phyloP scores from a whole-genome alignment of 495 filamentous ascomycete genomes.

The Aspergillus wentii region DNA sequence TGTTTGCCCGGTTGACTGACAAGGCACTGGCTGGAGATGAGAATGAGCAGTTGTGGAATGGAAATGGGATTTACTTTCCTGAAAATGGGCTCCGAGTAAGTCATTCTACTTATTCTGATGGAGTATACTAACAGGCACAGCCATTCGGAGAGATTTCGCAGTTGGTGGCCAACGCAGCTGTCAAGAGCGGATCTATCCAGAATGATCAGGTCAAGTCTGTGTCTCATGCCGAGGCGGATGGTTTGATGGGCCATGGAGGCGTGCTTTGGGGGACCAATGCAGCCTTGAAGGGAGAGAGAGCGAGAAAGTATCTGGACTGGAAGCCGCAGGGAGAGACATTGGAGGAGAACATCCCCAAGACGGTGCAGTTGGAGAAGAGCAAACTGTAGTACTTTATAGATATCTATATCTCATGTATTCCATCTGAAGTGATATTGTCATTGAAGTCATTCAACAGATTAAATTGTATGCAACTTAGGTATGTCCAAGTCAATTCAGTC shows the following conservation, averaged over 20 bases:
- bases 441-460: too few species aligned
- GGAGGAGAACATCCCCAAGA: slow-evolving; percentile 43
- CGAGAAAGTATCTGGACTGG: slow-evolving; percentile 57
- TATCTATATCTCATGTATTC: too few species aligned
- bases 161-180: slow-evolving; percentile 48
- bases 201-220: slow-evolving; percentile 36
- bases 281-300: slow-evolving; percentile 46
- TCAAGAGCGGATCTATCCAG: slow-evolving; percentile 53
- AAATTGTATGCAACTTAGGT: too few species aligned
- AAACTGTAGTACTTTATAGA: too few species aligned
- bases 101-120: neutral
- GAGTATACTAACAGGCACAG: slow-evolving; percentile 6
- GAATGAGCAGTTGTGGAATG: slow-evolving; percentile 66
- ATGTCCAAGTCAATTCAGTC: too few species aligned
- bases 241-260: slow-evolving; percentile 12
- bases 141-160: slow-evolving; percentile 55
- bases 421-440: too few species aligned
- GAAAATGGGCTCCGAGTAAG: slow-evolving; percentile 52
- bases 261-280: slow-evolving; percentile 52
- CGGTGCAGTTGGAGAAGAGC: slow-evolving; percentile 41
- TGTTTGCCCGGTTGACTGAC: slow-evolving; percentile 54
- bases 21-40: slow-evolving; percentile 52
- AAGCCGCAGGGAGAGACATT: slow-evolving; percentile 40
- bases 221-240: slow-evolving; percentile 17
- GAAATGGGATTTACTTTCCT: slow-evolving; percentile 64